Evolutionary conservation across 768 basidiomycete genomes (phyloP).

Genomic region (Tulasnella sp.): DNA sequence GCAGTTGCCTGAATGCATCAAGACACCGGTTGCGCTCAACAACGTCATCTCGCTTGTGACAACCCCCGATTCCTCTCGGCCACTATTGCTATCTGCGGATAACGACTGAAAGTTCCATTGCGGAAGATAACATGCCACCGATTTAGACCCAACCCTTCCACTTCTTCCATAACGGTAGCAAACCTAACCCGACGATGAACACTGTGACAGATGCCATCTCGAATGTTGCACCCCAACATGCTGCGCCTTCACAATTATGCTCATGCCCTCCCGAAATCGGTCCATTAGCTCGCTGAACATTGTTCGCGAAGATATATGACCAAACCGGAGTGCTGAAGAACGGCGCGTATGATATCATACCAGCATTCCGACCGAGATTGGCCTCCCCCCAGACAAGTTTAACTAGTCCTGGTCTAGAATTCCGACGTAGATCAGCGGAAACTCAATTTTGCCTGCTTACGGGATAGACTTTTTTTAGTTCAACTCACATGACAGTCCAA

Average conservation of each 20-base stretch:
- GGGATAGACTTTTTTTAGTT: slow-evolving; percentile 1
- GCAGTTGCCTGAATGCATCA: too few species aligned
- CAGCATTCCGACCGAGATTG: slow-evolving; percentile 59
- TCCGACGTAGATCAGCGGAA: background rate
- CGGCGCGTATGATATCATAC: slow-evolving; percentile 49
- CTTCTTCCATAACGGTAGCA: slow-evolving; percentile 33
- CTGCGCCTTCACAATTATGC: slow-evolving; percentile 40
- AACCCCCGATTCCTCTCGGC: too few species aligned
- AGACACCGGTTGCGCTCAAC: too few species aligned
- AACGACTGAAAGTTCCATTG: too few species aligned
- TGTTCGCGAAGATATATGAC: slow-evolving; percentile 66
- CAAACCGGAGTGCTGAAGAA: slow-evolving; percentile 63
- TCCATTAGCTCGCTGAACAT: slow-evolving; percentile 32
- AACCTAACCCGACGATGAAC: slow-evolving; percentile 26
- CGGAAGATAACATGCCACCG: too few species aligned
- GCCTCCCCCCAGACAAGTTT: slow-evolving; percentile 57
- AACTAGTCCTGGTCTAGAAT: slow-evolving; percentile 51
- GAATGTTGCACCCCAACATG: slow-evolving; percentile 61
- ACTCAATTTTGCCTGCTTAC: background rate
- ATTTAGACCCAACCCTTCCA: slow-evolving; percentile 47
- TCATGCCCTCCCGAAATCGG: slow-evolving; percentile 21
- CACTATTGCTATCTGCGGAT: too few species aligned
- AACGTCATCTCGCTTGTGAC: too few species aligned
- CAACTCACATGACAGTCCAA: slow-evolving; percentile 57
- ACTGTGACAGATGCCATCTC: slow-evolving; percentile 35